A percentile compares a stretch with the other conserved stretches of the same genome.
Conservation (phyloP, 2,329 filamentous ascomycete genomes). For the Penicillium palitans region DNA sequence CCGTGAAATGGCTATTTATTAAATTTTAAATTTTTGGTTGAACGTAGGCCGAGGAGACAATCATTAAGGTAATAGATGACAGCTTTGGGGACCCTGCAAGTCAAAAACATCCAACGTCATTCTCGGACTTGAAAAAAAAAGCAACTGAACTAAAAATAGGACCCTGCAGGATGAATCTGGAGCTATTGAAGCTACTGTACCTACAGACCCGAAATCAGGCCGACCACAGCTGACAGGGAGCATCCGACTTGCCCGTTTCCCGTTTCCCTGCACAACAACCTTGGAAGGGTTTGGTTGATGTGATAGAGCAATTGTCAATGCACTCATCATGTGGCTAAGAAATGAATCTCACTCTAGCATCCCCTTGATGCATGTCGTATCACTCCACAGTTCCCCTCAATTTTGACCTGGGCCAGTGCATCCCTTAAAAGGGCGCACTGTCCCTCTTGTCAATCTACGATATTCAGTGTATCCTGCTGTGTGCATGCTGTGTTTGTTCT, state of each 20-base stretch:
- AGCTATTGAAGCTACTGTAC: neutral
- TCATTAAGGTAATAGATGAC: neutral
- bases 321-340: neutral
- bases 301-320: neutral
- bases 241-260: neutral
- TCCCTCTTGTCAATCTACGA: conserved; percentile 1
- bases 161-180: neutral
- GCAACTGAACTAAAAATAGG: neutral
- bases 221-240: neutral
- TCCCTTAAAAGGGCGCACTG: conserved; percentile 6
- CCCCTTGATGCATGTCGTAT: neutral
- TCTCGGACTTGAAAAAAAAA: neutral
- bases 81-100: conserved; percentile 12
- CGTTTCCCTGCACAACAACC: neutral
- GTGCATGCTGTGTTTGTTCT: neutral
- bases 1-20: conserved; percentile 8
- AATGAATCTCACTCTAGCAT: neutral
- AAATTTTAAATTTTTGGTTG: neutral
- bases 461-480: conserved; percentile 1
- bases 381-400: neutral
- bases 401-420: neutral
- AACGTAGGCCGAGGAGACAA: neutral
- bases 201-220: neutral
- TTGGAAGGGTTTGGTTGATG: neutral
- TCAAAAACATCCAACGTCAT: neutral